A percentile compares a stretch with the other conserved stretches of the same genome.
Conservation (phyloP, 768 basidiomycete genomes). For the Leccinum uliginosum region DNA sequence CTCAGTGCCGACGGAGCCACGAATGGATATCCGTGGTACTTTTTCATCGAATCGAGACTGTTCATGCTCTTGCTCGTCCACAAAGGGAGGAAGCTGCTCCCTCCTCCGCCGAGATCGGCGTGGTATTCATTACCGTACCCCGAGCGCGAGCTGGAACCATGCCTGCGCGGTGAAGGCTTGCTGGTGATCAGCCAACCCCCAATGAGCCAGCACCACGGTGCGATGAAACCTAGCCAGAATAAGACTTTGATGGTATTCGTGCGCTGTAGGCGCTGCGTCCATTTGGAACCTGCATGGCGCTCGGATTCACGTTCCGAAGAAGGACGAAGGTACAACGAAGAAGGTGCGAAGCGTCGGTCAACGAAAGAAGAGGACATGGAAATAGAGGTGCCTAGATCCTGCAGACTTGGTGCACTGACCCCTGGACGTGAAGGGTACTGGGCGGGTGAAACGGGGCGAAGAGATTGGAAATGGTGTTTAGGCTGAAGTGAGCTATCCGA, state of each 20-base stretch:
- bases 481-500: conserved; percentile 17
- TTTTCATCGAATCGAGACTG: conserved; percentile 42
- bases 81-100: conserved; percentile 33
- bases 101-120: conserved; percentile 36
- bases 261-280: conserved; percentile 10
- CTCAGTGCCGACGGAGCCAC: conserved; percentile 44
- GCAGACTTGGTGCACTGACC: conserved; percentile 25
- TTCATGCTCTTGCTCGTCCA: conserved; percentile 38
- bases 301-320: conserved; percentile 31
- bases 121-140: conserved; percentile 10
- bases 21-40: conserved; percentile 53
- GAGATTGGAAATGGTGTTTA: conserved; percentile 7
- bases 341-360: conserved; percentile 46
- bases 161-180: conserved; percentile 12
- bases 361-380: conserved; percentile 50
- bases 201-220: conserved; percentile 71
- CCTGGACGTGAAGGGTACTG: conserved; percentile 10
- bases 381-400: conserved; percentile 20
- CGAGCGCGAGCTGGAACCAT: background rate
- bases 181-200: conserved; percentile 62
- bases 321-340: conserved; percentile 34
- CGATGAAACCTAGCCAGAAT: conserved; percentile 75
- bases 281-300: conserved; percentile 12
- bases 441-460: conserved; percentile 7
- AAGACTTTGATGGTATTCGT: conserved; percentile 47